Conservation (phyloP, 73 alveolate genomes). For the Blepharisma japonicum region DNA sequence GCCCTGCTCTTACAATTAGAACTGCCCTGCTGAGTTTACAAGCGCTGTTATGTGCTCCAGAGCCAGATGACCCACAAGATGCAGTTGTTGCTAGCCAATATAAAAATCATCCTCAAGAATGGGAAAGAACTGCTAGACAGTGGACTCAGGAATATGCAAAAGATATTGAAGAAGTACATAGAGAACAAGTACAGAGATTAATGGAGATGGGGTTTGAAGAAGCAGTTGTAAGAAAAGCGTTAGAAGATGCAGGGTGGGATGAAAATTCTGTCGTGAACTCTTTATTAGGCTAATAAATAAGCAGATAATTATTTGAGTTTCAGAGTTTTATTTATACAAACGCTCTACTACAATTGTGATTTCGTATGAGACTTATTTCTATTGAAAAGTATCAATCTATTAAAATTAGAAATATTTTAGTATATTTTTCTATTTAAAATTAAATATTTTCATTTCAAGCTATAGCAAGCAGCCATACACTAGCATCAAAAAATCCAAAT, state of each 20-base stretch:
- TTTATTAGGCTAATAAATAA: constrained; percentile 31
- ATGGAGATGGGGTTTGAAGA: constrained; percentile 86
- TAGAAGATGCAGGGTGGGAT: constrained; percentile 46
- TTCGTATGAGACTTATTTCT: too few species aligned
- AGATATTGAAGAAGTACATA: constrained; percentile 41
- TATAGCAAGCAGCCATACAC: too few species aligned
- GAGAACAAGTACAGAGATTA: constrained; percentile 67
- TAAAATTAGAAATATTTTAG: too few species aligned
- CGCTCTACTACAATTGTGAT: too few species aligned
- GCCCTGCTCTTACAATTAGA: constrained; percentile 94
- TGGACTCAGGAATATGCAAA: constrained; percentile 64
- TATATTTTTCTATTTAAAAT: too few species aligned
- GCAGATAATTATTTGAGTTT: too few species aligned
- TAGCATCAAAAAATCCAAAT: too few species aligned
- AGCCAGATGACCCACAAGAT: constrained; percentile 95
- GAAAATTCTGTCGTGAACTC: constrained; percentile 54
- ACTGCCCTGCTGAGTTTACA: constrained; percentile 88
- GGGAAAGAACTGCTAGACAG: constrained; percentile 69
- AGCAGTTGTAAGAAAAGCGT: constrained; percentile 55
- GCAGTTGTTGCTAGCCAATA: constrained; percentile 94
- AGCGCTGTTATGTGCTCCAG: constrained; percentile 88
- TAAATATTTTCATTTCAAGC: too few species aligned
- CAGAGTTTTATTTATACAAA: too few species aligned
- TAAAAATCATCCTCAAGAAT: constrained; percentile 69
- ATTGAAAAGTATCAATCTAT: too few species aligned